These are phyloP conservation scores for Peziza echinospora DNA, from an alignment of 495 filamentous ascomycete genomes.

Conservation along the genomic window DNA sequence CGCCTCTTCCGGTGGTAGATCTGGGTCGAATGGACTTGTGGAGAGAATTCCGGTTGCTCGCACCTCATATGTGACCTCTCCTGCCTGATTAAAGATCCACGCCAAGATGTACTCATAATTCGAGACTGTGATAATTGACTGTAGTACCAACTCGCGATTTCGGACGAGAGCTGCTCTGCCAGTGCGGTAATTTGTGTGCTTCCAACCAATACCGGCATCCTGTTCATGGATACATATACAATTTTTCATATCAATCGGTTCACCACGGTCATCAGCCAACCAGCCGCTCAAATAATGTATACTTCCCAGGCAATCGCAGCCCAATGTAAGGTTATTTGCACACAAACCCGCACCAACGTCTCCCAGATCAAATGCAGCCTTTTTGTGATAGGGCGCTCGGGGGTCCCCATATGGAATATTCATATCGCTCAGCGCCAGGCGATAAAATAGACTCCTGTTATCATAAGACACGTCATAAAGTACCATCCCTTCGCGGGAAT, in stretches of 20 bases:
- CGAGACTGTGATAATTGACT: conserved; percentile 38
- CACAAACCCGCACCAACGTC: conserved; percentile 52
- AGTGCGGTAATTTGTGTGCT: conserved; percentile 66
- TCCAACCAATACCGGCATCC: conserved; percentile 53
- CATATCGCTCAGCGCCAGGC: conserved; percentile 53
- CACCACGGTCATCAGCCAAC: conserved; percentile 33
- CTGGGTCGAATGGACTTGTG: conserved; percentile 56
- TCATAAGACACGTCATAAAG: conserved; percentile 52
- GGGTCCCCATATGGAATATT: conserved; percentile 59
- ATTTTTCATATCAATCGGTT: conserved; percentile 40
- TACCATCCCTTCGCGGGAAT: conserved; percentile 45
- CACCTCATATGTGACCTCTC: conserved; percentile 57
- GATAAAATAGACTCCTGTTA: conserved; percentile 41
- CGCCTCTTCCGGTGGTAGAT: conserved; percentile 23
- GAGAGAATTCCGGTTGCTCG: conserved; percentile 72
- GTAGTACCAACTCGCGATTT: conserved; percentile 47
- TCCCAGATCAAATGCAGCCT: conserved; percentile 60
- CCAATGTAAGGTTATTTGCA: conserved; percentile 51
- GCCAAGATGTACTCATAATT: conserved; percentile 57
- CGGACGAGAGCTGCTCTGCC: conserved; percentile 42
- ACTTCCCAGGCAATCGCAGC: conserved; percentile 49
- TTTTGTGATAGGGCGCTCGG: conserved; percentile 48
- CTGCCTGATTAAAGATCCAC: conserved; percentile 71
- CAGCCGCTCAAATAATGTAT: conserved; percentile 52
- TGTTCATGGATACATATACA: conserved; percentile 64